phyloP scores from a whole-genome alignment of 176 grass and related monocot genomes.

The Triticum monococcum region DNA sequence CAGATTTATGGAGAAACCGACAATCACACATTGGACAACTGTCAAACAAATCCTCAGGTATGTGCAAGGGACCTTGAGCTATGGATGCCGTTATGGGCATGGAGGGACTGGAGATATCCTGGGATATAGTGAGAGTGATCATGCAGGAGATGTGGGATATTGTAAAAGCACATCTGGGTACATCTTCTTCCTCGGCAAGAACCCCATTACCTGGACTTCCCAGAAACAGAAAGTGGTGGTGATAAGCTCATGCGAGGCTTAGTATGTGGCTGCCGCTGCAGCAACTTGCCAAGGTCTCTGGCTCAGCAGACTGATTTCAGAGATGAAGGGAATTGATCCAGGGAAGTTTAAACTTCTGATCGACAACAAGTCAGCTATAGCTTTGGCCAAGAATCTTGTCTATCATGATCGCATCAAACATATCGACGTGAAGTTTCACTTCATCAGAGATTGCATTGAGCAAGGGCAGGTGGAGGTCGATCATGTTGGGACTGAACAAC shows the following conservation, averaged over 20 bases:
- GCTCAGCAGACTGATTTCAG: neutral
- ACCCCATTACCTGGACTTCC: neutral
- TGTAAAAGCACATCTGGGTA: neutral
- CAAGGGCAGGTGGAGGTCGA: no score
- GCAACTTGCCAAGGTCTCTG: neutral
- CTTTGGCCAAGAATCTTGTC: neutral
- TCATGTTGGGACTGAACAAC: no score
- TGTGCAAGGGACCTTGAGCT: neutral
- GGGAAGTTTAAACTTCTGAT: neutral
- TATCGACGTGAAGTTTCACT: neutral
- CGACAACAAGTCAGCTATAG: neutral
- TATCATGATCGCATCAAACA: neutral
- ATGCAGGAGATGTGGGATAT: neutral
- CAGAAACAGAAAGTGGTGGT: neutral
- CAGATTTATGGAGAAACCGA: neutral
- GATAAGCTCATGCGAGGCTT: neutral
- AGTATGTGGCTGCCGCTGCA: neutral
- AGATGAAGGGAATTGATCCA: neutral
- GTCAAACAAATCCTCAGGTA: slow-evolving; percentile 8
- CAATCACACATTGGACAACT: neutral
- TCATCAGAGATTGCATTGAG: neutral
- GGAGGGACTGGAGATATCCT: neutral
- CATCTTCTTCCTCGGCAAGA: neutral
- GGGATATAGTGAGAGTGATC: neutral
- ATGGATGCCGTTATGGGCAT: neutral